phyloP scores from a whole-genome alignment of 2,329 filamentous ascomycete genomes.

The Claviceps fusiformis region DNA sequence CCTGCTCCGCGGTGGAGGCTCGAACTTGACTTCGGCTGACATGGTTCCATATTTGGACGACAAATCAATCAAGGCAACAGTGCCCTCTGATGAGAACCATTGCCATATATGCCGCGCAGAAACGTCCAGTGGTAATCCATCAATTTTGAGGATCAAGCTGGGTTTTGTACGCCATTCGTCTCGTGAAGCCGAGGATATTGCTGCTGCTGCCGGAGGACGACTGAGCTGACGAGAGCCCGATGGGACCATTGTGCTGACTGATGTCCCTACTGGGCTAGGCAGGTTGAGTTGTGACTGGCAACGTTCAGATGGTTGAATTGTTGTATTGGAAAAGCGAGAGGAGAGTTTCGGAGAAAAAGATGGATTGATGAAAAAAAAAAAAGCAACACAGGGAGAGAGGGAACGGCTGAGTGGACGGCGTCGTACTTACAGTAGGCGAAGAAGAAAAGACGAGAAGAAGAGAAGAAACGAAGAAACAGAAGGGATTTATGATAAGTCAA shows the following conservation, averaged over 20 bases:
- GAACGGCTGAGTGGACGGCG: not conserved
- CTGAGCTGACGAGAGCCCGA: not conserved
- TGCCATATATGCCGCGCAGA: constrained; percentile 33
- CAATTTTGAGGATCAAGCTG: constrained; percentile 19
- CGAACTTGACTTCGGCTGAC: constrained; percentile 38
- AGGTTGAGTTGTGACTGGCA: not conserved
- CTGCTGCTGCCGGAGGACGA: not conserved
- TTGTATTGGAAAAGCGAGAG: not conserved
- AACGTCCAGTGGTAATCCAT: constrained; percentile 20
- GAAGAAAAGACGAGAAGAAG: not conserved
- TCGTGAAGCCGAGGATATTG: not conserved
- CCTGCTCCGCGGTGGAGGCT: constrained; percentile 35
- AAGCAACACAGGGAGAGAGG: not conserved
- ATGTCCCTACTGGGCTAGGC: not conserved
- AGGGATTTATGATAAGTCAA: no score
- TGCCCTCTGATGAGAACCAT: constrained; percentile 38
- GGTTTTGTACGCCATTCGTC: constrained; percentile 21
- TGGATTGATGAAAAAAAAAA: not conserved
- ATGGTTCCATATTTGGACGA: constrained; percentile 8
- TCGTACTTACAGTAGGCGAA: not conserved
- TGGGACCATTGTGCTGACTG: no score
- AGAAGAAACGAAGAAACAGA: not conserved
- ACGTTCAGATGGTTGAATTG: not conserved
- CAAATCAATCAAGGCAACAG: constrained; percentile 43
- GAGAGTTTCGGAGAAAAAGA: not conserved